Base-by-base conservation (phyloP, 257 asterid genomes). In the Jacaranda copaia region DNA sequence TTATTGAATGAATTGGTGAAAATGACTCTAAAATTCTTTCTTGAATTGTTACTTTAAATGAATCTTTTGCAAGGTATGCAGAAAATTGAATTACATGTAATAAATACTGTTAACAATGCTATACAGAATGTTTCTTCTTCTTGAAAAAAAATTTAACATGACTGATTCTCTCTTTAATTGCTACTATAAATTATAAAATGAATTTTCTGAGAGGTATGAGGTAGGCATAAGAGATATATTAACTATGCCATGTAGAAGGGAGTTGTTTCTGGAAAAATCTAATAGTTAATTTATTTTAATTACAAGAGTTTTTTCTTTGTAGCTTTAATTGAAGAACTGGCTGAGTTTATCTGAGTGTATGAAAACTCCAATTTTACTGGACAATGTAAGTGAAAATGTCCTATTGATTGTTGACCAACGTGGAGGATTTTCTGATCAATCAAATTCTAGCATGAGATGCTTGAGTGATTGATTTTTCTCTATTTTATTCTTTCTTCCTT, bases 381-480 rank as follows among this genome's bases (percentile, higher is more conserved):
- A 39, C 55, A 38, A 67, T 79, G 10, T 25, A 55, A 48, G 36
- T 43, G 73, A 59, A 56, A n/a, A 9, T 2, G 39, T 60, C 25
- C 38, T 10, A 58, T 66, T 58, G 8, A 58, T 67, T 67, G 20
- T 59, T 69, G 56, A 76, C 49, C 57, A 46, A n/a, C 66, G 13
- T 45, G 43, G 72, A 59, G 32, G 84, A 12, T 32, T 65, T 53
- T 71, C 6, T 15, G 20, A 52, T 59, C 52, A 70, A 42, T 57
- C 57, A 67, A 40, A 42, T 58, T 57, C 3, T 19, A 20, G 58
- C 25, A 43, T 36, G 6, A 71, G 39, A 56, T 64, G 59, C 77
- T 71, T 52, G 40, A 70, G 10, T 36, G 14, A 57, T 8, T 53
- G 49, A 49, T 25, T 36, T 71, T 20, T 53, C 32, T 9, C 5